phyloP scores from a whole-genome alignment of 306 rosid species.

The Purshia tridentata region DNA sequence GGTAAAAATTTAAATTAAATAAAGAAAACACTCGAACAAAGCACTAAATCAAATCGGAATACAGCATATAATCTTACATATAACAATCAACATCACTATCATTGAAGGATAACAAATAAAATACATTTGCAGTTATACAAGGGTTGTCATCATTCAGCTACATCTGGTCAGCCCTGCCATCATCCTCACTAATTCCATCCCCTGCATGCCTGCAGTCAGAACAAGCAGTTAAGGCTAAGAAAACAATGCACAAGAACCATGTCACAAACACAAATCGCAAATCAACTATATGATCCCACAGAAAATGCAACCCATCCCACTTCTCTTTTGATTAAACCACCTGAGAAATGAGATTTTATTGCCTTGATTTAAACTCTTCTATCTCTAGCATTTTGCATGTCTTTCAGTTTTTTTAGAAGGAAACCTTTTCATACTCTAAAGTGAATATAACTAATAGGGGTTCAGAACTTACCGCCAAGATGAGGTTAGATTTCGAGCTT shows the following conservation, averaged over 20 bases:
- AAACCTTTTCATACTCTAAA: background rate
- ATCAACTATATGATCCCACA: background rate
- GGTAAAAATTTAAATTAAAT: conserved; percentile 10
- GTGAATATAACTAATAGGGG: conserved; percentile 8
- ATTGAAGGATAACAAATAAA: conserved; percentile 21
- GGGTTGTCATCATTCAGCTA: conserved; percentile 36
- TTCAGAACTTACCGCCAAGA: conserved; percentile 87
- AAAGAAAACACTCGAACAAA: conserved; percentile 30
- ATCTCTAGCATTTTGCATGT: background rate
- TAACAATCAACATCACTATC: conserved; percentile 21
- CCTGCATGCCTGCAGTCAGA: conserved; percentile 70
- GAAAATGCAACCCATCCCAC: background rate
- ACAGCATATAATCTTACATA: conserved; percentile 36
- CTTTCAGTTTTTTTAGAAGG: background rate
- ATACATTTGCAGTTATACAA: conserved; percentile 43
- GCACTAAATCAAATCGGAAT: conserved; percentile 45
- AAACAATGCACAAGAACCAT: background rate
- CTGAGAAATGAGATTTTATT: no score
- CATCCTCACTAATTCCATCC: conserved; percentile 66
- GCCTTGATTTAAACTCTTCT: no score
- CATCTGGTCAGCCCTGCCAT: conserved; percentile 74
- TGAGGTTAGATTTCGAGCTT: conserved; percentile 94
- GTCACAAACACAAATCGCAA: background rate
- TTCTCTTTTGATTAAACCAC: background rate
- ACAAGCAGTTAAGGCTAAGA: background rate